Evolutionary conservation across 1,284 basidiomycete species (phyloP), one percentile per base, ranked within the genome.

Genomic region (Agaricales sp.): DNA sequence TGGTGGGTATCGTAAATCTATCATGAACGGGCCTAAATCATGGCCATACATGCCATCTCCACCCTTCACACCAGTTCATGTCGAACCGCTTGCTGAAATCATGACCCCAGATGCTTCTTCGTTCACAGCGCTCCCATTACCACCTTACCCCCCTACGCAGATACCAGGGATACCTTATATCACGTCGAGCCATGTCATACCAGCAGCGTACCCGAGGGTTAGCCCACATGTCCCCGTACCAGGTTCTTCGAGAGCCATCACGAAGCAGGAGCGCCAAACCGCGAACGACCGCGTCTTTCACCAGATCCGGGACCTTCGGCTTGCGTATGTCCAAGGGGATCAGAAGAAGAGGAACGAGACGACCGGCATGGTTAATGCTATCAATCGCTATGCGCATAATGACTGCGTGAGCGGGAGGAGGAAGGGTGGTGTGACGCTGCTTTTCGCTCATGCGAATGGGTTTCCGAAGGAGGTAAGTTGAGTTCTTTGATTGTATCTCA

Each of bases 401-500:
- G 39, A 41, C 19, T 16, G 13, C 16, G 6, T 41, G 39, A 20
- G 18, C 8, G 39, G n/a, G 39, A 4, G 39, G 16, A 41, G 55
- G 14, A 57, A 49, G 25, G 54, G 55, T 1, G 77, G 80, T 0
- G 38, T 85, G 35, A 91, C 87, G 0, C 65, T 92, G 37, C 74
- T 92, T 52, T 66, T 87, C 41, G 75, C 77, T 4, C 89, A 92
- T 58, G 88, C 86, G 1, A 92, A 86, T 61, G 89, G 90, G 4
- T 81, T 92, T 56, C 78, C 80, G 53, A 92, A 92, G 63, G 86
- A 91, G 77, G 87, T 80, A 50, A 53, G 75, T 57, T 8, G 18
- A 11, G 19, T 12, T 18, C 8, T 26, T 12, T 3, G 2, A 2
- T 16, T 24, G 11, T n/a, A 23, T 41, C 38, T 19, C 37, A 19